A percentile compares a stretch with the other conserved stretches of the same genome.
These are phyloP conservation scores for Antrodiella citrinella DNA, from an alignment of 768 basidiomycete species.

Conservation along the genomic window DNA sequence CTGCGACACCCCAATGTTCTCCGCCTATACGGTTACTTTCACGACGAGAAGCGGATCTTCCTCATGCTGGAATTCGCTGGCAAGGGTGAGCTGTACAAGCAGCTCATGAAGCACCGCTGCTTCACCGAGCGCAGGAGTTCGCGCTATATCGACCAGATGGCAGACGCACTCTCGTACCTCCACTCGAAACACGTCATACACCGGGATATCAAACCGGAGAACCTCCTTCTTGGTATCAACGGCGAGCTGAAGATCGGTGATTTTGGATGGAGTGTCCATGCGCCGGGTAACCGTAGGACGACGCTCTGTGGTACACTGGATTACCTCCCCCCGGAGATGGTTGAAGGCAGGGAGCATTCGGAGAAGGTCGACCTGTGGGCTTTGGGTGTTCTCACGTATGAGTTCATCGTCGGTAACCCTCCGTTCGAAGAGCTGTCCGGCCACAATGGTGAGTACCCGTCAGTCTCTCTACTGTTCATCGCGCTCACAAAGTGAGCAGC, in stretches of 20 bases:
- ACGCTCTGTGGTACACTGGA: conserved; percentile 95
- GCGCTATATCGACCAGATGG: conserved; percentile 96
- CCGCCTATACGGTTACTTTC: conserved; percentile 94
- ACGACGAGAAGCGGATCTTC: conserved; percentile 96
- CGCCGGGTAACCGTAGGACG: conserved; percentile 80
- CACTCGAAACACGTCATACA: conserved; percentile 97
- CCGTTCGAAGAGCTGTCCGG: conserved; percentile 84
- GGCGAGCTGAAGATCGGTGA: conserved; percentile 98
- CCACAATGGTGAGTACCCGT: conserved; percentile 49
- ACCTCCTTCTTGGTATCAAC: conserved; percentile 86
- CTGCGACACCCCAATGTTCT: conserved; percentile 92
- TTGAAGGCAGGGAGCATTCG: conserved; percentile 82
- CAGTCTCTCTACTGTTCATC: neutral
- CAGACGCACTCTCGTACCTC: conserved; percentile 87
- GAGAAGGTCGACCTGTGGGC: conserved; percentile 96
- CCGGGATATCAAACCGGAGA: conserved; percentile 98
- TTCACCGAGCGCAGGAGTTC: conserved; percentile 87
- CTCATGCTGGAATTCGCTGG: conserved; percentile 97
- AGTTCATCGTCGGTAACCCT: conserved; percentile 81
- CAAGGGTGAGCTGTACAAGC: conserved; percentile 95
- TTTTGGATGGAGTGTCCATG: conserved; percentile 98
- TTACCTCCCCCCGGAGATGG: conserved; percentile 98
- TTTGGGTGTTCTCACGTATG: conserved; percentile 91
- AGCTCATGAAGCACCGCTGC: conserved; percentile 75
- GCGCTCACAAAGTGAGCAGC: conserved; percentile 34